Base-by-base conservation (phyloP, 2,329 filamentous ascomycete genomes). In the Cytospora piceae region DNA sequence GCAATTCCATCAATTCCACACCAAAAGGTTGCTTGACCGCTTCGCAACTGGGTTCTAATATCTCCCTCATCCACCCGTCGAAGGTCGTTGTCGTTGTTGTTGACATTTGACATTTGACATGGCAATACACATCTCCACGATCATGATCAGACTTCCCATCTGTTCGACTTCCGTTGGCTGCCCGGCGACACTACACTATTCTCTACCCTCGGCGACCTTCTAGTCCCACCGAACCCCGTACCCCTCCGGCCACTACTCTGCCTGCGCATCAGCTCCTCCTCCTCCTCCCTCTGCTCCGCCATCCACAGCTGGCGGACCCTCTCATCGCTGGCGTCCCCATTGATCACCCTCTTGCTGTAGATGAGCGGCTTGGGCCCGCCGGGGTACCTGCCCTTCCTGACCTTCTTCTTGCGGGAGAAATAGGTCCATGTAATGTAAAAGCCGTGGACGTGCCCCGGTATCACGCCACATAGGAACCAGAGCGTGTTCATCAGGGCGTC, bases 401-500 rank as follows among this genome's bases (percentile, higher is more conserved):
- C 65, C 61, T 67, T 67, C n/a, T 59, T 58, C 34, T 60, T 67
- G 27, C 65, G 57, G 37, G 56, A 61, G 57, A 67, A 67, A 32
- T 67, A 67, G 7, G 65, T 67, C 61, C 65, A 67, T 6, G 61
- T 64, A n/a, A 67, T 34, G 8, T 67, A 67, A n/a, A 67, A 64
- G 32, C 65, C 65, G 57, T 67, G 65, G 15, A 67, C n/a, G 32
- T 67, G 65, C 52, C 65, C 65, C n/a, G 65, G 65, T n/a, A 67
- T 67, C 15, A 67, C 65, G 57, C 65, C 65, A 24, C 65, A 67
- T 2, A 67, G n/a, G 32, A 67, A 61, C 61, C 56, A 76, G 49
- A 75, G 69, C 69, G 71, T 74, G 68, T 86, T 87, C 17, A 81
- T 80, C 22, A 85, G 78, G 2, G 85, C 82, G 0, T 85, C 79